Evolutionary conservation across 129 eudicot genomes (phyloP), one percentile per base, ranked within the genome.

Genomic region (Pittosporum tobira): DNA sequence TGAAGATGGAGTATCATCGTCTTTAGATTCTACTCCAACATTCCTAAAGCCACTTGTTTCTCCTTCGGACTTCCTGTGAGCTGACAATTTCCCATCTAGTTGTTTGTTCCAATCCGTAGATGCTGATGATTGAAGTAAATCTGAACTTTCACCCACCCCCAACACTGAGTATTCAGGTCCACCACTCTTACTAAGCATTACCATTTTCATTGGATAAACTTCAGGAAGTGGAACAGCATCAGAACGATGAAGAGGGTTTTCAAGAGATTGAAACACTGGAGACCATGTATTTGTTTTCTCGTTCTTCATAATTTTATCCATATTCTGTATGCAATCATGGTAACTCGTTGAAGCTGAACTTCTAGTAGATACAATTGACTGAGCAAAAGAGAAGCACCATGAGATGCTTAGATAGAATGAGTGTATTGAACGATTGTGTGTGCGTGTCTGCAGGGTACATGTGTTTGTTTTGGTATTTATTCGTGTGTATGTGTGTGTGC

Each of bases 351-450:
- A 63, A 57, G 61, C 57, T 24, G 79, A 81, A 62, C 61, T 64
- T 57, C 65, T 59, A 16, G 82, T 68, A 27, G 82, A 71, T 42
- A 75, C 61, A 60, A 81, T 84, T 71, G 94, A 76, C 98, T 90
- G 95, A 16, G 61, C 25, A 77, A 75, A 60, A 1, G 31, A 68
- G 48, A 43, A 59, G 52, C 23, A 52, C 48, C 19, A 23, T 43
- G 15, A 73, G 77, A 78, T n/a, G 60, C 56, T 45, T 6, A n/a
- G 13, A 36, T 14, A 59, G 16, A n/a, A 43, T 7, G 51, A 57
- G 15, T 10, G 18, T 6, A 13, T 45, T 29, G 18, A 30, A 46
- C 22, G 21, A 6, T 54, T 30, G 21, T 26, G 37, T 25, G 4
- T 26, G 16, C 10, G 57, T 51, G 31, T 58, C 30, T 22, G 13